These are phyloP conservation scores for Trametes cinnabarina DNA, from an alignment of 768 basidiomycete species.

Conservation along the genomic window DNA sequence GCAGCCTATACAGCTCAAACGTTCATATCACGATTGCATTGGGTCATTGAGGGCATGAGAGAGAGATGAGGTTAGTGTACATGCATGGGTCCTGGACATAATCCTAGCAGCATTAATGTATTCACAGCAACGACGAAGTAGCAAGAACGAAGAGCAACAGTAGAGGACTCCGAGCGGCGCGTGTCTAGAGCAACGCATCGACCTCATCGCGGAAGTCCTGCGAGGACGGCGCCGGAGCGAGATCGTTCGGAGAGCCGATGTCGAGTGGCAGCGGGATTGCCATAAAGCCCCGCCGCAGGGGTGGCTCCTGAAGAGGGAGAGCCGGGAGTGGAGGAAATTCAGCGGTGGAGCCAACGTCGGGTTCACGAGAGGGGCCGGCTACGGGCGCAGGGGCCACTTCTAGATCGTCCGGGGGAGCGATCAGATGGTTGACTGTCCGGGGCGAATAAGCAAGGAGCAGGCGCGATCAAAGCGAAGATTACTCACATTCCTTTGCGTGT, in stretches of 20 bases:
- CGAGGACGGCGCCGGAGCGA: constrained; percentile 19
- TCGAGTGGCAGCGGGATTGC: neutral
- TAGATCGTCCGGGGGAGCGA: constrained; percentile 19
- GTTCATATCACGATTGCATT: neutral
- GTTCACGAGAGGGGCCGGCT: constrained; percentile 2
- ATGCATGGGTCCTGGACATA: neutral
- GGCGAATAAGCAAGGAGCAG: neutral
- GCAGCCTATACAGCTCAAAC: neutral
- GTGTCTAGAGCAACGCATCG: constrained; percentile 22
- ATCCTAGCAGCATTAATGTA: neutral
- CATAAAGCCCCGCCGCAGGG: neutral
- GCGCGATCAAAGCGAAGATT: neutral
- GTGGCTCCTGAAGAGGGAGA: neutral
- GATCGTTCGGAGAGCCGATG: constrained; percentile 8
- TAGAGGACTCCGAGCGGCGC: neutral
- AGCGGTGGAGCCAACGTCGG: neutral
- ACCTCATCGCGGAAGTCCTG: constrained; percentile 25
- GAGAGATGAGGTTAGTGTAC: neutral
- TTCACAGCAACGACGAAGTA: neutral
- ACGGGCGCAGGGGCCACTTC: neutral
- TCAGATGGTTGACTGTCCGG: constrained; percentile 33
- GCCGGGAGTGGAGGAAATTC: constrained; percentile 4
- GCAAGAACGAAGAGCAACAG: neutral
- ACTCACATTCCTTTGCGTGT: constrained; percentile 77
- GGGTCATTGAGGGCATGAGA: neutral